Evolutionary conservation across 257 asterid species (phyloP).

Genomic region (Phtheirospermum japonicum): DNA sequence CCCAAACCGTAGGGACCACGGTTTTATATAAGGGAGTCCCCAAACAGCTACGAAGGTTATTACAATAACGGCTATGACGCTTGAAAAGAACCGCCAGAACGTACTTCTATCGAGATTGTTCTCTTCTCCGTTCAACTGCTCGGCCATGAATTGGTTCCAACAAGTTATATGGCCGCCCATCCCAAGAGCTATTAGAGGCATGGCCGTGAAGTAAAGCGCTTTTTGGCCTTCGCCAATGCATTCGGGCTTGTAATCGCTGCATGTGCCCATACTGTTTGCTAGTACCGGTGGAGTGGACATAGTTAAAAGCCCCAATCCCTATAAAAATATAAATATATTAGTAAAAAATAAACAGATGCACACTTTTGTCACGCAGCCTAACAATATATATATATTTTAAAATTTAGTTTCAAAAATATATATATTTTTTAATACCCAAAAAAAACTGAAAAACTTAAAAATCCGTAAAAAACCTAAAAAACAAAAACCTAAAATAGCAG

Average conservation of each 20-base stretch:
- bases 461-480: too few species aligned
- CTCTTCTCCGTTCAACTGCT: conserved; percentile 23
- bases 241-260: conserved; percentile 34
- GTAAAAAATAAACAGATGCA: not conserved
- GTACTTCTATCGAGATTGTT: conserved; percentile 8
- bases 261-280: conserved; percentile 29
- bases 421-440: too few species aligned
- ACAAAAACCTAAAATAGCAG: too few species aligned
- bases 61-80: conserved; percentile 24
- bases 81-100: conserved; percentile 22
- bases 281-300: conserved; percentile 49
- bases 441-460: too few species aligned
- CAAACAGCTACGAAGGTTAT: conserved; percentile 31
- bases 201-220: conserved; percentile 29
- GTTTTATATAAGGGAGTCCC: conserved; percentile 32
- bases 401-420: too few species aligned
- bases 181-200: conserved; percentile 39
- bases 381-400: too few species aligned
- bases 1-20: conserved; percentile 46
- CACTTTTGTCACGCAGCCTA: not conserved
- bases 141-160: conserved; percentile 34
- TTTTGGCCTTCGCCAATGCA: conserved; percentile 38
- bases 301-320: conserved; percentile 41
- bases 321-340: not conserved
- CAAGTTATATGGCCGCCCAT: conserved; percentile 36